phyloP scores from a whole-genome alignment of 768 basidiomycete species.

The Exidia glandulosa region DNA sequence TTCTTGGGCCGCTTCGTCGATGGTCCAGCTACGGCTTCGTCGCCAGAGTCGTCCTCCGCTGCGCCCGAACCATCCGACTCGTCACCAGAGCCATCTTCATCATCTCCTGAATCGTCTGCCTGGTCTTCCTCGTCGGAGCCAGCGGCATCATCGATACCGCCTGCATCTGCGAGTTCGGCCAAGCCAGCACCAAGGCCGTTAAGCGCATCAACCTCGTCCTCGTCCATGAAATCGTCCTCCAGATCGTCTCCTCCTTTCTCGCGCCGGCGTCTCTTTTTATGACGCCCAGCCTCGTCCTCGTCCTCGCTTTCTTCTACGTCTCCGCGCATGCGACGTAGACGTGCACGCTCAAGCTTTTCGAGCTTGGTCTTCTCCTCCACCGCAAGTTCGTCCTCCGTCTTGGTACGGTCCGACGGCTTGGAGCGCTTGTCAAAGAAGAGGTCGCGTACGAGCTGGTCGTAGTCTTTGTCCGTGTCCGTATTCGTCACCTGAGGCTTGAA shows the following conservation, averaged over 20 bases:
- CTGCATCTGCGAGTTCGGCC: conserved; percentile 14
- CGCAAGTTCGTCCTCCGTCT: conserved; percentile 92
- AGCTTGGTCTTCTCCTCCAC: conserved; percentile 77
- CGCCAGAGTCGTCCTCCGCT: conserved; percentile 17
- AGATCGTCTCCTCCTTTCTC: conserved; percentile 73
- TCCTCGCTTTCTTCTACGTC: conserved; percentile 48
- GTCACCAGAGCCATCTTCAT: conserved; percentile 8
- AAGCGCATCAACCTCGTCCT: conserved; percentile 19
- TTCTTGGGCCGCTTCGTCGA: conserved; percentile 25
- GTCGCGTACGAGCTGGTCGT: conserved; percentile 86
- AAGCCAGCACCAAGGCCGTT: conserved; percentile 26
- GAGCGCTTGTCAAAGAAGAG: conserved; percentile 89
- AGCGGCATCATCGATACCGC: conserved; percentile 7
- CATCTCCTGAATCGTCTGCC: no score
- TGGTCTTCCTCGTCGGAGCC: conserved; percentile 14
- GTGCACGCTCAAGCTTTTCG: conserved; percentile 72
- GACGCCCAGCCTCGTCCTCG: conserved; percentile 47
- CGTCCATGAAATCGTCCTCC: conserved; percentile 61
- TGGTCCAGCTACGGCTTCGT: conserved; percentile 31
- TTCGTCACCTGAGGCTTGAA: conserved; percentile 2
- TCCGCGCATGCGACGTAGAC: conserved; percentile 79
- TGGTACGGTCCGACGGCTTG: conserved; percentile 88
- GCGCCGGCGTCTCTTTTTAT: conserved; percentile 38
- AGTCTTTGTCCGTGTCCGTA: conserved; percentile 46
- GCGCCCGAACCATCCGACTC: conserved; percentile 20